phyloP scores from a whole-genome alignment of 495 filamentous ascomycete species.

The Astrothelium subdiscretum region DNA sequence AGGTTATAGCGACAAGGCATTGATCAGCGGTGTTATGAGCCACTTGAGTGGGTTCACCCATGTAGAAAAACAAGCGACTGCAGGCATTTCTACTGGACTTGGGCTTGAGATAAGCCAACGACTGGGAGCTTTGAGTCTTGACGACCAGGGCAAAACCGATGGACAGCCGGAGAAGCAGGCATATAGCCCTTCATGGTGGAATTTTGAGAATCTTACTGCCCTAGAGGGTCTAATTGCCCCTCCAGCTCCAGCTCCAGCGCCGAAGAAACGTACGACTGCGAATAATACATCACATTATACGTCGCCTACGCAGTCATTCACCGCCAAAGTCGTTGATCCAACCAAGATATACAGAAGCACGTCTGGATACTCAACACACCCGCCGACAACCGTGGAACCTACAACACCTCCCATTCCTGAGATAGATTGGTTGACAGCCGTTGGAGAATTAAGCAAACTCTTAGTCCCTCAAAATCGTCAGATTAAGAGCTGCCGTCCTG shows the following conservation, averaged over 20 bases:
- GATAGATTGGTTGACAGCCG: constrained; percentile 71
- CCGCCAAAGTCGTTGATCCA: constrained; percentile 57
- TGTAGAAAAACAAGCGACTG: constrained; percentile 20
- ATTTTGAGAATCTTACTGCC: constrained; percentile 48
- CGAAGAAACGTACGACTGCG: constrained; percentile 41
- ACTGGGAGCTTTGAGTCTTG: constrained; percentile 21
- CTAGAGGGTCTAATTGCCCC: constrained; percentile 47
- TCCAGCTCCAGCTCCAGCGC: constrained; percentile 31
- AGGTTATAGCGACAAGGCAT: constrained; percentile 83
- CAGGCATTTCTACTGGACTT: constrained; percentile 20
- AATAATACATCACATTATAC: constrained; percentile 49
- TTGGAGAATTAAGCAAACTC: constrained; percentile 68
- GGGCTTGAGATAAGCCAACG: constrained; percentile 44
- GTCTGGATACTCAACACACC: constrained; percentile 23
- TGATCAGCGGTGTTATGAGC: constrained; percentile 77
- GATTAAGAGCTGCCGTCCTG: constrained; percentile 57
- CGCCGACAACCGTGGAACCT: constrained; percentile 22
- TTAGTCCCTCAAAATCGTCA: constrained; percentile 65
- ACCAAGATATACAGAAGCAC: constrained; percentile 42
- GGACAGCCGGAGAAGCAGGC: neutral
- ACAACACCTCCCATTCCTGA: constrained; percentile 59
- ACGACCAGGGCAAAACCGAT: constrained; percentile 8
- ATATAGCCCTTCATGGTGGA: constrained; percentile 73
- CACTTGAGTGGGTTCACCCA: constrained; percentile 61
- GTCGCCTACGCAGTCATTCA: constrained; percentile 65